A percentile compares a stretch with the other conserved stretches of the same genome.
Conservation (phyloP, 2,329 filamentous ascomycete species). For the Furcasterigmium sp. region DNA sequence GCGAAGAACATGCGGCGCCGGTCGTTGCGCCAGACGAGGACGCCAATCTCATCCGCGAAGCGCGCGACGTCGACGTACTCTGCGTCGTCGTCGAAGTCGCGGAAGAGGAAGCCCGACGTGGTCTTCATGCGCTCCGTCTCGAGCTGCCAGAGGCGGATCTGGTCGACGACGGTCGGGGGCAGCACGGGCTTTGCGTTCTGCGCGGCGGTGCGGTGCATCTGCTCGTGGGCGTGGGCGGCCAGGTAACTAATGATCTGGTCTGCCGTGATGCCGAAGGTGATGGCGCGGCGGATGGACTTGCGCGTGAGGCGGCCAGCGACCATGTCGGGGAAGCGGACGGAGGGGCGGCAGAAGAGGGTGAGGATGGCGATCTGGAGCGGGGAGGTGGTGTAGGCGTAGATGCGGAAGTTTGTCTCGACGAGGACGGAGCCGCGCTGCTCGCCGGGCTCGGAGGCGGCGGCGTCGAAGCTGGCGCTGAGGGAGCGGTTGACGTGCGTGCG, state of each 20-base stretch:
- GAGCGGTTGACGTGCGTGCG: conserved; percentile 64
- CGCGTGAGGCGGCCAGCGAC: conserved; percentile 89
- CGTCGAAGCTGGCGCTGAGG: conserved; percentile 62
- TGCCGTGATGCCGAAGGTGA: conserved; percentile 85
- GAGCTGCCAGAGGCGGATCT: conserved; percentile 95
- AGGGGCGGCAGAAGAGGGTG: conserved; percentile 80
- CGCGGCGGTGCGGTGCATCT: conserved; percentile 69
- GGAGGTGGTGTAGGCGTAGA: conserved; percentile 95
- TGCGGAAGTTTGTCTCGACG: conserved; percentile 93
- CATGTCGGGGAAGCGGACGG: conserved; percentile 90
- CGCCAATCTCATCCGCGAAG: conserved; percentile 87
- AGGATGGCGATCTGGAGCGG: conserved; percentile 93
- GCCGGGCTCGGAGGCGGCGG: conserved; percentile 47
- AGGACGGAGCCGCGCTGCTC: conserved; percentile 76
- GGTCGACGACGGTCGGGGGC: conserved; percentile 93
- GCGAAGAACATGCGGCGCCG: conserved; percentile 83
- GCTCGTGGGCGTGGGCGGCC: conserved; percentile 85
- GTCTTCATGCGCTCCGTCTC: conserved; percentile 92
- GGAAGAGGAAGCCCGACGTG: conserved; percentile 79
- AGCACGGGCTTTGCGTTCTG: conserved; percentile 63
- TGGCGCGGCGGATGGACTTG: conserved; percentile 79
- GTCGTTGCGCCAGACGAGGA: conserved; percentile 83
- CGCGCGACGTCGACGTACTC: conserved; percentile 67
- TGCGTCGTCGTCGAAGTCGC: conserved; percentile 69
- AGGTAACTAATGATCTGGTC: conserved; percentile 95